Evolutionary conservation across 306 rosid species (phyloP), one percentile per base, ranked within the genome.

Genomic region (Ormosia emarginata): DNA sequence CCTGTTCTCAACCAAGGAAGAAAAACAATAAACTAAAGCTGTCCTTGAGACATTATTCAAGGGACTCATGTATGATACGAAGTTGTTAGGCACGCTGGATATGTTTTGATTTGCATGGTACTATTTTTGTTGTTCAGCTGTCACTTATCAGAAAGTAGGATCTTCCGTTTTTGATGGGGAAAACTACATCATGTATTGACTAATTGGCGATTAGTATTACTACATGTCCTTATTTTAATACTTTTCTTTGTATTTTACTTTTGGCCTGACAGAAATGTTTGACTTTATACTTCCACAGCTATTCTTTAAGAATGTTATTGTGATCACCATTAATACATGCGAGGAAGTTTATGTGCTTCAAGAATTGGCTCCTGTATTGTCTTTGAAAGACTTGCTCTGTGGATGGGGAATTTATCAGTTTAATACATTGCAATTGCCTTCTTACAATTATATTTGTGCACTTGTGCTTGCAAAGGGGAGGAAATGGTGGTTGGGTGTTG

Each of bases 61-160:
- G 47, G 29, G 12, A 4, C 46, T 69, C 30, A 17, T 62, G 71
- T 34, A 67, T 67, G 46, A 58, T 32, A 30, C 57, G 53, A 55
- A 14, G 59, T 53, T 50, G n/a, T 58, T 50, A 49, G 75, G 17
- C 29, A 58, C 30, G 55, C 34, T 33, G 63, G 46, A 50, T 55
- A 76, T 76, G 66, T 64, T 58, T 58, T 36, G 34, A 52, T n/a
- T 63, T 81, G 63, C 44, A n/a, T 77, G 74, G 39, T 24, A 53
- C 59, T 71, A 9, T 33, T 39, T 79, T 41, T 44, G 33, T 52
- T 70, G 74, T 8, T 75, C 17, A 17, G 55, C 40, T 57, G 39
- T 30, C 61, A 67, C 43, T 39, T 63, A 24, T 65, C 71, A 32
- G 65, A 71, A 71, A 55, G 77, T 71, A 53, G 49, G 53, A 5